Percentiles rank a stretch among this genome's conserved stretches.
Evolutionary conservation across 2,329 filamentous ascomycete genomes (phyloP).

Genomic region (Arachnomyces sp.): DNA sequence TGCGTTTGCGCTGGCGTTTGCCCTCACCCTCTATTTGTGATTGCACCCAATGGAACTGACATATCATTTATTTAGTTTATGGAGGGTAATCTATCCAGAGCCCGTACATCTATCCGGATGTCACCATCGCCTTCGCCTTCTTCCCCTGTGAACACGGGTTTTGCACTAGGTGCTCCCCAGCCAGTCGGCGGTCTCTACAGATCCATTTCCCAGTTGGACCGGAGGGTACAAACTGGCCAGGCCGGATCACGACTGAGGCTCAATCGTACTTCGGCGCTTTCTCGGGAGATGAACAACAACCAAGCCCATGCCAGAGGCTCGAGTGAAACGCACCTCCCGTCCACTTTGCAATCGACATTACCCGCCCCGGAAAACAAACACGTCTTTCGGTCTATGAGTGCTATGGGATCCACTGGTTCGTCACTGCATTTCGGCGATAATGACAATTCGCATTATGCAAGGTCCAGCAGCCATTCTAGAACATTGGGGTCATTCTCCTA

Average conservation of each 20-base stretch:
- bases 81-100: constrained; percentile 81
- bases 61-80: constrained; percentile 55
- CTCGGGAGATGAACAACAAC: constrained; percentile 30
- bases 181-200: constrained; percentile 35
- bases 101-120: constrained; percentile 57
- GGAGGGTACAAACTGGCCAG: constrained; percentile 16
- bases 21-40: neutral
- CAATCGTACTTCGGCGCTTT: constrained; percentile 35
- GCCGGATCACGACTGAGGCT: constrained; percentile 30
- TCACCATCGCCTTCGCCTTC: constrained; percentile 43
- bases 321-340: constrained; percentile 52
- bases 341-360: constrained; percentile 24
- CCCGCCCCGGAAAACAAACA: constrained; percentile 31
- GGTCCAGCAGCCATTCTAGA: constrained; percentile 2
- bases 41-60: no score
- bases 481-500: no score
- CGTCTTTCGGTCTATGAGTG: constrained; percentile 55
- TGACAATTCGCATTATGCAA: constrained; percentile 25
- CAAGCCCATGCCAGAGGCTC: constrained; percentile 50
- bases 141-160: constrained; percentile 33
- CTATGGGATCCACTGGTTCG: constrained; percentile 33
- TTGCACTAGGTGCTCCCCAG: constrained; percentile 27
- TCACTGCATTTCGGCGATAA: constrained; percentile 18
- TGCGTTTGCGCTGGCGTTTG: constrained; percentile 39
- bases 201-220: constrained; percentile 33